Percentiles rank a stretch among this genome's conserved stretches.
These are phyloP conservation scores for Pulveroboletus sp. DNA, from an alignment of 768 basidiomycete genomes.

Conservation along the genomic window DNA sequence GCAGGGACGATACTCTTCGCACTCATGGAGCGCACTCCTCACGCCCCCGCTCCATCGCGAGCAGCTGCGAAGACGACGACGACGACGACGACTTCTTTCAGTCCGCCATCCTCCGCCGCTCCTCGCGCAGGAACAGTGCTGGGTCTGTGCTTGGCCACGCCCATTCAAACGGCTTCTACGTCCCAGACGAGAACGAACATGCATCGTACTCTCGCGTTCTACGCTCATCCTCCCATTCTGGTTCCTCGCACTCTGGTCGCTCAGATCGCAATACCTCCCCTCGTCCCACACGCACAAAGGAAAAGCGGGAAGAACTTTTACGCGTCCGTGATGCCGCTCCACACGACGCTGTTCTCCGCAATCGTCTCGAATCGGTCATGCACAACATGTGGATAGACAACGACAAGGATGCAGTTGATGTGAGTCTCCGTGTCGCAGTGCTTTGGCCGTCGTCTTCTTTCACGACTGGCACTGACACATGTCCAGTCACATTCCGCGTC, in stretches of 20 bases:
- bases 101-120: constrained; percentile 24
- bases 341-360: constrained; percentile 51
- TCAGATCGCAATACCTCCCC: constrained; percentile 19
- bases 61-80: constrained; percentile 20
- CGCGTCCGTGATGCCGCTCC: constrained; percentile 35
- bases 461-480: constrained; percentile 16
- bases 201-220: constrained; percentile 21
- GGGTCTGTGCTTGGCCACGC: constrained; percentile 11
- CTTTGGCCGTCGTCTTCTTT: constrained; percentile 8
- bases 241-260: constrained; percentile 23
- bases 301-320: constrained; percentile 19
- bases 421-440: constrained; percentile 12
- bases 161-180: constrained; percentile 20
- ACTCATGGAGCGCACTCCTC: constrained; percentile 18
- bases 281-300: constrained; percentile 7
- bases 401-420: constrained; percentile 18
- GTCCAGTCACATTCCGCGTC: constrained; percentile 24
- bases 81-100: constrained; percentile 27
- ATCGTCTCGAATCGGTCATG: constrained; percentile 50
- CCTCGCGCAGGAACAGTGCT: constrained; percentile 20
- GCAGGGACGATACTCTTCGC: constrained; percentile 42
- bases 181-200: constrained; percentile 32
- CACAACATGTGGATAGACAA: constrained; percentile 27
- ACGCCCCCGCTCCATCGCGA: constrained; percentile 24
- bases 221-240: constrained; percentile 25